phyloP scores from a whole-genome alignment of 257 asterid genomes.

The Solanum appendiculatum region DNA sequence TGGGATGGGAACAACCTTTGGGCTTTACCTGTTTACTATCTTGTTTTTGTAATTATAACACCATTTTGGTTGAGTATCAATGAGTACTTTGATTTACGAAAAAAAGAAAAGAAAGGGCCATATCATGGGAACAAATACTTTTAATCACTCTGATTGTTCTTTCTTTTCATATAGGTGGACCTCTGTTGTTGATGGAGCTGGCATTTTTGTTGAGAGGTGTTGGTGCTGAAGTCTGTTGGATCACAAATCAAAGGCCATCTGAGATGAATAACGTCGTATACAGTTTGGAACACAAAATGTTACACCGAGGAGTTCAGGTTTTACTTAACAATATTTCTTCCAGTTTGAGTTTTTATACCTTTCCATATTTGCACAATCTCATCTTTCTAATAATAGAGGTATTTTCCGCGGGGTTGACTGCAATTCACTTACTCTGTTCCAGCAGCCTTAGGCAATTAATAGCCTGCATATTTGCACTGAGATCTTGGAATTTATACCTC shows the following conservation, averaged over 20 bases:
- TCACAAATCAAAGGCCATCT: constrained; percentile 6
- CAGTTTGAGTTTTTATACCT: background rate
- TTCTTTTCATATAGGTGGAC: constrained; percentile 2
- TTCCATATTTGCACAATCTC: background rate
- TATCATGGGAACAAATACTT: background rate
- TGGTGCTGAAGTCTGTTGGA: constrained; percentile 6
- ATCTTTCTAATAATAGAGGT: background rate
- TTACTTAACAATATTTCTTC: background rate
- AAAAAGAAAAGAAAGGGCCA: background rate
- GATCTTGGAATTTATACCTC: background rate
- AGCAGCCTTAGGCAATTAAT: background rate
- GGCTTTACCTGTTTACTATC: background rate
- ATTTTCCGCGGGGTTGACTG: background rate
- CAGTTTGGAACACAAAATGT: constrained; percentile 24
- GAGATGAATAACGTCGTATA: constrained; percentile 6
- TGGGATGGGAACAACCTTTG: background rate
- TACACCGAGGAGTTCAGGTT: constrained; percentile 13
- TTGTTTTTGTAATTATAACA: background rate
- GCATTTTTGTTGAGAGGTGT: background rate
- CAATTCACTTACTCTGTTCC: background rate
- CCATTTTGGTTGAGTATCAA: background rate
- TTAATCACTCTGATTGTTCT: background rate
- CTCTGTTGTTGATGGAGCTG: constrained; percentile 6
- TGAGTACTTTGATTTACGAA: background rate
- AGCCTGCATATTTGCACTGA: background rate